These are phyloP conservation scores for Penicillium sp. DNA, from an alignment of 2,329 filamentous ascomycete genomes.

Conservation along the genomic window DNA sequence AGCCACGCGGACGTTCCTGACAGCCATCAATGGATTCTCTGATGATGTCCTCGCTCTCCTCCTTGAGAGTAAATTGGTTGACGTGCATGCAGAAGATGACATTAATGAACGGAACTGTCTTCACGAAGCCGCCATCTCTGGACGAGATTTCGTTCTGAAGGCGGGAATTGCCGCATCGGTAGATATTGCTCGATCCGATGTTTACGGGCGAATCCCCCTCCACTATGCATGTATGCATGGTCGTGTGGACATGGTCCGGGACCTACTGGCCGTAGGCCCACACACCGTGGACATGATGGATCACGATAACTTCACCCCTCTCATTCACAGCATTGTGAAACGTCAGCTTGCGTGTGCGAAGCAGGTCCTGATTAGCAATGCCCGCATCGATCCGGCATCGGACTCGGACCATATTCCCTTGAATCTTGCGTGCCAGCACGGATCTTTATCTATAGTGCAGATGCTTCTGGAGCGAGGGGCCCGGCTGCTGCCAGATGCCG, in stretches of 20 bases:
- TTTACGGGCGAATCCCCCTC: constrained; percentile 88
- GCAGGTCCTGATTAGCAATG: constrained; percentile 71
- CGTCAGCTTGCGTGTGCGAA: constrained; percentile 78
- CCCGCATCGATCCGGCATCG: constrained; percentile 81
- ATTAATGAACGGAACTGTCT: constrained; percentile 97
- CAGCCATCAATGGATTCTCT: constrained; percentile 82
- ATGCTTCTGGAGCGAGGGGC: constrained; percentile 79
- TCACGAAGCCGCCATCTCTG: constrained; percentile 95
- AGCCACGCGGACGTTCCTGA: constrained; percentile 85
- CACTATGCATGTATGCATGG: constrained; percentile 98
- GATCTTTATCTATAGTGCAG: constrained; percentile 79
- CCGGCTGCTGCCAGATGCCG: constrained; percentile 85
- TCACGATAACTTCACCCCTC: constrained; percentile 93
- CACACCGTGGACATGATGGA: constrained; percentile 84
- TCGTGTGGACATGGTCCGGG: constrained; percentile 76
- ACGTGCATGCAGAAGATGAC: constrained; percentile 92
- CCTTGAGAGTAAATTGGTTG: constrained; percentile 76
- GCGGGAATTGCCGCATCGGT: constrained; percentile 75
- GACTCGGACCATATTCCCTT: constrained; percentile 91
- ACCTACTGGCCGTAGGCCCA: constrained; percentile 67
- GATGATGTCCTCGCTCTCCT: constrained; percentile 73
- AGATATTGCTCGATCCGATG: constrained; percentile 77
- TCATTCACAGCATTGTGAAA: constrained; percentile 94
- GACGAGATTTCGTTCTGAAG: constrained; percentile 73
- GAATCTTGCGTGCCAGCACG: constrained; percentile 93